Percentiles rank a stretch among this genome's conserved stretches.
Conservation (phyloP, 2,329 filamentous ascomycete species). For the Daldinia eschscholtzii region DNA sequence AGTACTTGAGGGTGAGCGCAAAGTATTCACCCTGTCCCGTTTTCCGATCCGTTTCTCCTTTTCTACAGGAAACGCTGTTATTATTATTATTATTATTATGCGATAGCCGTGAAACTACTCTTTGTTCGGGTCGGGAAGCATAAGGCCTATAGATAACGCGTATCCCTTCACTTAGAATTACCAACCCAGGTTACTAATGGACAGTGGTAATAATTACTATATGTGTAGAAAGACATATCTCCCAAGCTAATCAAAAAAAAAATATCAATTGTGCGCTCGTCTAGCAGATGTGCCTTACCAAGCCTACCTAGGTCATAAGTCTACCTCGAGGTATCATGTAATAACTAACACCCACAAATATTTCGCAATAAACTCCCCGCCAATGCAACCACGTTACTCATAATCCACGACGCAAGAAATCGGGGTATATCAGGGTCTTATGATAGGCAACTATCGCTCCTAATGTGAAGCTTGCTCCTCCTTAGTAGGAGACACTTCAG, state of each 20-base stretch:
- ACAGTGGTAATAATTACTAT: not conserved
- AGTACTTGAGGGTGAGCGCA: not conserved
- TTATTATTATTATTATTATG: not conserved
- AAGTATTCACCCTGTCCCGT: not conserved
- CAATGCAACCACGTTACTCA: conserved; percentile 14
- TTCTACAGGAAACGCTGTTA: not conserved
- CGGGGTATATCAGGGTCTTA: conserved; percentile 29
- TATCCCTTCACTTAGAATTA: not conserved
- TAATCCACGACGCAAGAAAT: conserved; percentile 10
- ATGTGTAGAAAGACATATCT: not conserved
- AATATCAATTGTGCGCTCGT: conserved; percentile 12
- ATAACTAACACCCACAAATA: conserved; percentile 9
- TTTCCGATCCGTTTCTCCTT: not conserved
- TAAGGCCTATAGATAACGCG: not conserved
- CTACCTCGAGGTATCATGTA: conserved; percentile 17
- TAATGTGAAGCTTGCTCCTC: conserved; percentile 15
- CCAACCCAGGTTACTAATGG: conserved; percentile 2
- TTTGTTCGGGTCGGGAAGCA: not conserved
- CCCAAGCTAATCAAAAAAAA: conserved; percentile 4
- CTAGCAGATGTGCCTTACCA: conserved; percentile 18
- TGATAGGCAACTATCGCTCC: not conserved
- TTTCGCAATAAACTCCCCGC: conserved; percentile 31
- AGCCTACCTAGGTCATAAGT: conserved; percentile 17
- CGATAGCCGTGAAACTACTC: not conserved
- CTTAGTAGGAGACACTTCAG: conserved; percentile 23